These are phyloP conservation scores for Tremella fuciformis DNA, from an alignment of 768 basidiomycete species.

Conservation along the genomic window DNA sequence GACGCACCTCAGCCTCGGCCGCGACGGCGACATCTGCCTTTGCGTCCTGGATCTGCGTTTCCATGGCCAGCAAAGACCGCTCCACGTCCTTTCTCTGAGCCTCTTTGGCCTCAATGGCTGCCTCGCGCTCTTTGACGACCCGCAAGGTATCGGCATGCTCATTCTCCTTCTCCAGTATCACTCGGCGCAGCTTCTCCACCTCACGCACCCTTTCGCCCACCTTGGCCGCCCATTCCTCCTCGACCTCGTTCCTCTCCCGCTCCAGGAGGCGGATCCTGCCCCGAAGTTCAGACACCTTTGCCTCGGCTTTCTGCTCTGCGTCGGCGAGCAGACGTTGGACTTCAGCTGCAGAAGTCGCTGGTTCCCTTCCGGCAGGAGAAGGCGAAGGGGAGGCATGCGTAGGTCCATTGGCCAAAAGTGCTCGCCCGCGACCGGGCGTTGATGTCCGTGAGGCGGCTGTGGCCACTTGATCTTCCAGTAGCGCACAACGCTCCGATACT, in stretches of 20 bases:
- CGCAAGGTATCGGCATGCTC: conserved; percentile 61
- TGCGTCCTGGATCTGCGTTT: conserved; percentile 54
- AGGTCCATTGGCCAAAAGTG: conserved; percentile 13
- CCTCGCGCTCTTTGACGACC: conserved; percentile 57
- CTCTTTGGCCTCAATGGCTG: conserved; percentile 59
- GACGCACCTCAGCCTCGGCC: conserved; percentile 56
- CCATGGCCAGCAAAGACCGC: conserved; percentile 51
- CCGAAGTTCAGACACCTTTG: conserved; percentile 68
- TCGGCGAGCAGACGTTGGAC: conserved; percentile 65
- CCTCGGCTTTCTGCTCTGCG: conserved; percentile 72
- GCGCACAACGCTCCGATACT: conserved; percentile 65
- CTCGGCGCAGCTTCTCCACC: conserved; percentile 66
- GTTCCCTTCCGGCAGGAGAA: conserved; percentile 3
- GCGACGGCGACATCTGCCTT: conserved; percentile 52
- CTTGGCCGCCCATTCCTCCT: conserved; percentile 85
- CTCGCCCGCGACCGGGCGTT: conserved; percentile 54
- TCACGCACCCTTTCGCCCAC: conserved; percentile 74
- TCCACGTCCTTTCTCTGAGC: conserved; percentile 46
- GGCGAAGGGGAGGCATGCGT: conserved; percentile 1
- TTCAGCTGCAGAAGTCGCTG: conserved; percentile 28
- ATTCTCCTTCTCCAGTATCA: conserved; percentile 62
- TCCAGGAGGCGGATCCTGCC: conserved; percentile 65
- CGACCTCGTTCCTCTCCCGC: conserved; percentile 78
- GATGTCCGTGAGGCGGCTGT: conserved; percentile 45
- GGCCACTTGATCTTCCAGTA: conserved; percentile 57